Conservation (phyloP, 2,329 filamentous ascomycete genomes). For the Didymella exigua region DNA sequence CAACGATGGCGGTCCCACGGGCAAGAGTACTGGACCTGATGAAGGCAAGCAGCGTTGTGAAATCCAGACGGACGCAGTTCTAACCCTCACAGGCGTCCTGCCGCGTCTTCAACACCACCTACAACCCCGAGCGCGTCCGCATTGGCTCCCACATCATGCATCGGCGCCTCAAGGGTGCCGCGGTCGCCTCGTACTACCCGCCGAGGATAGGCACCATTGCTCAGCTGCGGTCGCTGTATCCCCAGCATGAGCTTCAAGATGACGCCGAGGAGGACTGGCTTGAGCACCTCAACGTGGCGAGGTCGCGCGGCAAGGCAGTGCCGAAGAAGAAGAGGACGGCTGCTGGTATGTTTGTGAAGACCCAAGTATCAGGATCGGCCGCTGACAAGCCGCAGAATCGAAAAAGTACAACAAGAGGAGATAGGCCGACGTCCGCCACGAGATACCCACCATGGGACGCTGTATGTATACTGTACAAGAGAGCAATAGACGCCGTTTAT, state of each 20-base stretch:
- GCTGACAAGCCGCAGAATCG: conserved; percentile 43
- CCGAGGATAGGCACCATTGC: conserved; percentile 72
- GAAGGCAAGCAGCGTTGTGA: conserved; percentile 64
- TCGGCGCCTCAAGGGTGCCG: conserved; percentile 83
- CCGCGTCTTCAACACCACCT: conserved; percentile 87
- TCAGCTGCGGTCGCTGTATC: conserved; percentile 74
- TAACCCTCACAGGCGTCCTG: conserved; percentile 73
- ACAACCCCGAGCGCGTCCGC: conserved; percentile 81
- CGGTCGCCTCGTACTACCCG: conserved; percentile 87
- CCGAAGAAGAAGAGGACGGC: conserved; percentile 84
- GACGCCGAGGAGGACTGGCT: conserved; percentile 79
- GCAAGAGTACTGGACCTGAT: conserved; percentile 69
- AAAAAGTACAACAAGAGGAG: conserved; percentile 57
- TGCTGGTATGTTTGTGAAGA: conserved; percentile 46
- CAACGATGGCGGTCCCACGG: conserved; percentile 58
- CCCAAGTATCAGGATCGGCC: not conserved
- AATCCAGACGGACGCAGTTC: not conserved
- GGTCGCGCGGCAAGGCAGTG: conserved; percentile 76
- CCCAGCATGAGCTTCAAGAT: conserved; percentile 71
- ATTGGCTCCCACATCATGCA: conserved; percentile 92
- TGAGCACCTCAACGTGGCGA: conserved; percentile 64
- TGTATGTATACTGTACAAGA: conserved; percentile 28
- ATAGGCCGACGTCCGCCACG: conserved; percentile 22
- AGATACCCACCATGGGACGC: conserved; percentile 2
- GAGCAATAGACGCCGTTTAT: conserved; percentile 25